Base-by-base conservation (phyloP, 2,329 filamentous ascomycete species). In the Fusarium nanum region DNA sequence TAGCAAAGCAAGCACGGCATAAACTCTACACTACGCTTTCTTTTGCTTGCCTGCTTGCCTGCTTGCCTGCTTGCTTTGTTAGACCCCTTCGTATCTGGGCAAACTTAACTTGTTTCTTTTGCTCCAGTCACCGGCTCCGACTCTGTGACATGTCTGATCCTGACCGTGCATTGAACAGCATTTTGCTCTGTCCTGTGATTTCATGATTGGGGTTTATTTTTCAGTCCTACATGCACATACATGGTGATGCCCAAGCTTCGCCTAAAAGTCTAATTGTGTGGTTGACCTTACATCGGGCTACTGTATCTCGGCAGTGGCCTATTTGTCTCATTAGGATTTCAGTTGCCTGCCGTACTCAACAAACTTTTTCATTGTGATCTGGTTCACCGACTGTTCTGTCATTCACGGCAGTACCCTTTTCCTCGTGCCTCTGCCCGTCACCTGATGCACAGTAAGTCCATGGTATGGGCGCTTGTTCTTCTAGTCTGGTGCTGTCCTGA, bases 231-330 rank as follows among this genome's bases (percentile, higher is more conserved):
- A n/a, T 18, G 16, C 13, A 28, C 30, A 16, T 32, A 37, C 18
- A 27, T 47, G 23, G 22, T 25, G 40, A n/a, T 34, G 41, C 52
- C 28, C 52, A 47, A 61, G 48, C 60, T 72, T 73, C 69, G 72
- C 65, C 61, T 63, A 64, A 74, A 74, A 74, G 70, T 73, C 57
- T 74, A 74, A 73, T 58, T 59, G 52, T 54, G 30, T 64, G 22
- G 40, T 22, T 8, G 45, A 45, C 13, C 16, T 6, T 37, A 37
- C 32, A 41, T 52, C 32, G 32, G 49, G 18, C 18, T 30, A 30
- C 37, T 37, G 34, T 37, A 37, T 37, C n/a, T 54, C 40, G 50
- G 50, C 25, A 68, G 45, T 32, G 27, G 47, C 45, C 67, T 34
- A 28, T 60, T 30, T n/a, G 16, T 46, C 47, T 37, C 42, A 22